Conservation (phyloP, 2,329 filamentous ascomycete genomes). For the Alternaria brassicae region DNA sequence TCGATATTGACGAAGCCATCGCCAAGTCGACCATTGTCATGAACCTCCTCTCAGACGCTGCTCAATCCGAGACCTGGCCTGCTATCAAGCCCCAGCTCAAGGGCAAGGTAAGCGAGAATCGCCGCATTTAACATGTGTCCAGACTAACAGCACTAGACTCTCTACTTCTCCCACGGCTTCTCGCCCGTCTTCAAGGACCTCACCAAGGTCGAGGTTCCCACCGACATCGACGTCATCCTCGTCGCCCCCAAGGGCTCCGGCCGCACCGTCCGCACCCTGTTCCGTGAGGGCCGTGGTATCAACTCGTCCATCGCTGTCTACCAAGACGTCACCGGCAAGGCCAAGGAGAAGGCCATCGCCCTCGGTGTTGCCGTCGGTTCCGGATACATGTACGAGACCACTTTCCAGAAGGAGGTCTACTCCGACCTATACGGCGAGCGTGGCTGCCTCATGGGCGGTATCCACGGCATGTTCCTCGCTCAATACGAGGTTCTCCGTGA, state of each 20-base stretch:
- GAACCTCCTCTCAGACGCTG: constrained; percentile 98
- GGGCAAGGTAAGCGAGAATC: constrained; percentile 76
- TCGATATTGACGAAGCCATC: constrained; percentile 97
- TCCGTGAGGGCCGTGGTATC: constrained; percentile 99
- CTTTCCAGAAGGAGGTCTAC: constrained; percentile 99
- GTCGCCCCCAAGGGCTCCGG: constrained; percentile 99
- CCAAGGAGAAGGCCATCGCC: constrained; percentile 96
- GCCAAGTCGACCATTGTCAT: constrained; percentile 92
- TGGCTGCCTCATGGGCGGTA: constrained; percentile 99
- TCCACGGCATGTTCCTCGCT: constrained; percentile 99
- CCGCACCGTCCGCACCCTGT: constrained; percentile 96
- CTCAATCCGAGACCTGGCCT: constrained; percentile 99
- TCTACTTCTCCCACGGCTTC: constrained; percentile 99
- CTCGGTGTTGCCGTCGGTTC: constrained; percentile 96
- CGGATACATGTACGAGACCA: constrained; percentile 99
- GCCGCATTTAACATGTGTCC: constrained; percentile 26
- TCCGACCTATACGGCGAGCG: constrained; percentile 99
- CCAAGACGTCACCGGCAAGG: constrained; percentile 98
- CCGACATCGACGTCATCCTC: constrained; percentile 97
- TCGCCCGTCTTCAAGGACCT: constrained; percentile 99
- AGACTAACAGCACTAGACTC: constrained; percentile 67
- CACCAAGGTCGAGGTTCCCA: constrained; percentile 97
- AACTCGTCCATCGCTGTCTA: constrained; percentile 98
- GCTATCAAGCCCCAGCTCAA: constrained; percentile 97
- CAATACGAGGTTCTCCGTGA: constrained; percentile 99